A percentile compares a stretch with the other conserved stretches of the same genome.
phyloP scores from a whole-genome alignment of 192 early-diverging fungal genomes.

The Entophlyctis luteolus region DNA sequence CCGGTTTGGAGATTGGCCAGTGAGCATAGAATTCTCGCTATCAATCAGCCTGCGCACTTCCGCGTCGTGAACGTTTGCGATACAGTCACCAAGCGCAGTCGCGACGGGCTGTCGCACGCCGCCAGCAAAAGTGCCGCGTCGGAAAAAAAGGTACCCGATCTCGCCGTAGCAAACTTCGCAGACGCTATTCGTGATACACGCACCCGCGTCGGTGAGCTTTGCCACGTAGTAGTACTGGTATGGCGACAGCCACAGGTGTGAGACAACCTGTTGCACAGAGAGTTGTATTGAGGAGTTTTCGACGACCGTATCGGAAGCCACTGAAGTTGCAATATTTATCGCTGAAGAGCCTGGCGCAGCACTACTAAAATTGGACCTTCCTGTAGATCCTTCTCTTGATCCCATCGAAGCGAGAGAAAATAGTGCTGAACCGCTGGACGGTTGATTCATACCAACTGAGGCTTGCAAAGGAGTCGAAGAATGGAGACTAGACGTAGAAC shows the following conservation, averaged over 20 bases:
- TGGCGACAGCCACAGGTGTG: slow-evolving; percentile 29
- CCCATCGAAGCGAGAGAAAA: too few relatives aligned
- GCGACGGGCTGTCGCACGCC: not conserved
- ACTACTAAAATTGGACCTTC: too few relatives aligned
- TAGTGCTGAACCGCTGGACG: too few relatives aligned
- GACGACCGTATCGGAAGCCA: not conserved
- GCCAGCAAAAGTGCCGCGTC: slow-evolving; percentile 13
- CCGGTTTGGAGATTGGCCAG: too few relatives aligned
- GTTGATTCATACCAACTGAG: not conserved
- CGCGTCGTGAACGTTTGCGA: too few relatives aligned
- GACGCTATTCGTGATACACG: slow-evolving; percentile 19
- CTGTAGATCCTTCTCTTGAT: too few relatives aligned
- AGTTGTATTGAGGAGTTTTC: not conserved
- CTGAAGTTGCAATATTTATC: too few relatives aligned
- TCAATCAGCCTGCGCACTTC: too few relatives aligned
- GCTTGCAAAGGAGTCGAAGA: too few relatives aligned
- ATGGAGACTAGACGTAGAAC: not conserved
- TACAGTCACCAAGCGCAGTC: not conserved
- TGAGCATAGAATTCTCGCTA: too few relatives aligned
- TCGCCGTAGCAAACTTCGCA: slow-evolving; percentile 31
- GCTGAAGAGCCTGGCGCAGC: too few relatives aligned
- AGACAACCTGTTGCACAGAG: not conserved
- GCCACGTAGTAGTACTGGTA: slow-evolving; percentile 26
- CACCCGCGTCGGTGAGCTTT: not conserved
- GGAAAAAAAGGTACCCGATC: slow-evolving; percentile 26